Percentiles rank a stretch among this genome's conserved stretches.
These are phyloP conservation scores for Yamagishiella unicocca DNA, from an alignment of 139 green algal genomes.

Conservation along the genomic window DNA sequence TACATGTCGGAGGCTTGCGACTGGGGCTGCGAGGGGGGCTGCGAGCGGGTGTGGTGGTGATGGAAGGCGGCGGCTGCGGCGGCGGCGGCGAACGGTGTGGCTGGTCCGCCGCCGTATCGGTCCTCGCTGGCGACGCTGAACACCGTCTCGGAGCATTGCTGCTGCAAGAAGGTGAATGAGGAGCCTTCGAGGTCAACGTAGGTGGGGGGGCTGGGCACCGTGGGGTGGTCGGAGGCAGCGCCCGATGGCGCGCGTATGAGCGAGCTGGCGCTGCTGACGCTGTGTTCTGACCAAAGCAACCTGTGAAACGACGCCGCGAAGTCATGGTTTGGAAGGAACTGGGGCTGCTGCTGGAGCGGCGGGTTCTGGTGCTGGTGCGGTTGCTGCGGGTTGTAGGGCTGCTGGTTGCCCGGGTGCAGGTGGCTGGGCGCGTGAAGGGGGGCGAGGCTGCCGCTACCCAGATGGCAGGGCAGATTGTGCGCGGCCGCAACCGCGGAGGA, in stretches of 20 bases:
- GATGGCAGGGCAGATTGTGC: not conserved
- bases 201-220: constrained; percentile 22
- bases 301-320: not conserved
- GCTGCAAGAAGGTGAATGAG: constrained; percentile 22
- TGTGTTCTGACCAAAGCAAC: constrained; percentile 16
- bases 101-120: not conserved
- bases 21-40: not conserved
- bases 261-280: constrained; percentile 3
- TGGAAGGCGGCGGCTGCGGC: not conserved
- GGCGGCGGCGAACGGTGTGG: not conserved
- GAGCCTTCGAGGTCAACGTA: not conserved
- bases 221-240: not conserved
- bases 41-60: constrained; percentile 19
- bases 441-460: not conserved
- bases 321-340: not conserved
- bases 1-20: not conserved
- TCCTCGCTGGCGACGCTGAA: not conserved
- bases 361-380: not conserved
- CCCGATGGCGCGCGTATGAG: constrained; percentile 6
- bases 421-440: not conserved
- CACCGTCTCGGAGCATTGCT: not conserved
- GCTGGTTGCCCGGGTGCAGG: not conserved
- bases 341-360: not conserved
- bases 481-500: not conserved
- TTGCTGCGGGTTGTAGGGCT: not conserved